Conservation (phyloP, 495 filamentous ascomycete genomes). For the Hypoxylon rickii region DNA sequence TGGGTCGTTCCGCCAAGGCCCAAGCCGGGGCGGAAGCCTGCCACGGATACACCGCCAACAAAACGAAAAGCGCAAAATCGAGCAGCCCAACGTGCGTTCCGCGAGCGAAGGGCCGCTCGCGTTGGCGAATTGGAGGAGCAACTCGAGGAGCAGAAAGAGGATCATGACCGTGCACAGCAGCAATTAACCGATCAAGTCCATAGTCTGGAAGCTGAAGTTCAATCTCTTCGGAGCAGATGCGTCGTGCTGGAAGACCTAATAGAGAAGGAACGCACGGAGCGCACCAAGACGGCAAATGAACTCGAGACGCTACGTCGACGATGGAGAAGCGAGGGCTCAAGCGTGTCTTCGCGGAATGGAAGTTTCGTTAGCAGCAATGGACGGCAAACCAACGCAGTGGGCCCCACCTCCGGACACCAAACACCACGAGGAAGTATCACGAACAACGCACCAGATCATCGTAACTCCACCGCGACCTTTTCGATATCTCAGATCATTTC, state of each 20-base stretch:
- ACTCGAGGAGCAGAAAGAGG: slow-evolving; percentile 65
- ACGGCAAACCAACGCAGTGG: slow-evolving; percentile 16
- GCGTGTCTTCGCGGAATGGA: slow-evolving; percentile 30
- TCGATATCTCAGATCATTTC: slow-evolving; percentile 56
- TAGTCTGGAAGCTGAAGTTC: slow-evolving; percentile 51
- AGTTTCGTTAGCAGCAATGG: slow-evolving; percentile 29
- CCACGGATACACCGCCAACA: slow-evolving; percentile 86
- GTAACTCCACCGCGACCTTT: slow-evolving; percentile 41
- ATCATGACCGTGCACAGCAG: slow-evolving; percentile 51
- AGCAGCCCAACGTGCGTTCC: slow-evolving; percentile 87
- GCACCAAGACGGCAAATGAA: slow-evolving; percentile 31
- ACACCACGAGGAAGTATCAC: slow-evolving; percentile 30
- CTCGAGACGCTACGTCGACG: slow-evolving; percentile 29
- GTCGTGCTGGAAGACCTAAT: slow-evolving; percentile 47
- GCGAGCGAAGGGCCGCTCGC: slow-evolving; percentile 82
- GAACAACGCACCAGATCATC: slow-evolving; percentile 39
- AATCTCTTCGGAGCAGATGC: slow-evolving; percentile 48
- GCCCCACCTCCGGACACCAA: slow-evolving; percentile 24
- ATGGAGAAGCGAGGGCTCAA: slow-evolving; percentile 26
- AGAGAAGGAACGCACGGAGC: slow-evolving; percentile 46
- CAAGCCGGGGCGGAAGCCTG: slow-evolving; percentile 92
- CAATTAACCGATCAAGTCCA: slow-evolving; percentile 51
- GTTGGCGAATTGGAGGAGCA: slow-evolving; percentile 87
- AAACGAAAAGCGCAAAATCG: slow-evolving; percentile 93
- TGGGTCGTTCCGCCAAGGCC: slow-evolving; percentile 88